A percentile compares a stretch with the other conserved stretches of the same genome.
Evolutionary conservation across 192 early-diverging fungal genomes (phyloP).

Genomic region (Entomortierella chlamydospora): DNA sequence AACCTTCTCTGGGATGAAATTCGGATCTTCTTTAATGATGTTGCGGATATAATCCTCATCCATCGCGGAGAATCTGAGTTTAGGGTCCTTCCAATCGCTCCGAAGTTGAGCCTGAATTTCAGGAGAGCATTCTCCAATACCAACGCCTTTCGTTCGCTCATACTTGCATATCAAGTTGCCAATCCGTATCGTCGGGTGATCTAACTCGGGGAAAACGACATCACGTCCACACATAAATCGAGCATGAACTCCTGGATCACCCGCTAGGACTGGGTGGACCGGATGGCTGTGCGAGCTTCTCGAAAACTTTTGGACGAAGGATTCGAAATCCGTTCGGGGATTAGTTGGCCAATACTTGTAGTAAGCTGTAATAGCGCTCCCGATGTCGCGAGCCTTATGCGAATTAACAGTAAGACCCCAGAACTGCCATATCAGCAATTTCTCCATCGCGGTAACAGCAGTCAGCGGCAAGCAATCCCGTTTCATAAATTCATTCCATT

Average conservation of each 20-base stretch:
- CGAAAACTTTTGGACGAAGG: not conserved
- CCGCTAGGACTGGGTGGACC: conserved; percentile 3
- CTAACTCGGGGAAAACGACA: too few species aligned
- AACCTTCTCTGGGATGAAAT: conserved; percentile 2
- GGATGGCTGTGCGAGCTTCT: not conserved
- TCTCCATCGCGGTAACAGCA: not conserved
- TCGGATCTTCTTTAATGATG: not conserved
- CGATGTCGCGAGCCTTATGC: not conserved
- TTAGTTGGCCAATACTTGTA: conserved; percentile 11
- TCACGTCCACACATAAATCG: too few species aligned
- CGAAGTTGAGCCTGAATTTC: not conserved
- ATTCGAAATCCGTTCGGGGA: not conserved
- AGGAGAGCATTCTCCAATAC: not conserved
- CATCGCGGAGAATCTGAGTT: not conserved
- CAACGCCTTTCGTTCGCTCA: too few species aligned
- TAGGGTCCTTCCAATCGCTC: not conserved
- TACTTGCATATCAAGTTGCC: too few species aligned
- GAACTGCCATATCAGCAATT: not conserved
- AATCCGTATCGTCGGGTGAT: too few species aligned
- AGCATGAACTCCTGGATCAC: too few species aligned
- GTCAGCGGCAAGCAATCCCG: conserved; percentile 8
- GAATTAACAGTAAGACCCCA: not conserved
- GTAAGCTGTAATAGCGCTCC: not conserved
- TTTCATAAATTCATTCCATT: conserved; percentile 20
- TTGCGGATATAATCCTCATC: conserved; percentile 11